phyloP scores from a whole-genome alignment of 345 rosid species.

The Boechera stricta region DNA sequence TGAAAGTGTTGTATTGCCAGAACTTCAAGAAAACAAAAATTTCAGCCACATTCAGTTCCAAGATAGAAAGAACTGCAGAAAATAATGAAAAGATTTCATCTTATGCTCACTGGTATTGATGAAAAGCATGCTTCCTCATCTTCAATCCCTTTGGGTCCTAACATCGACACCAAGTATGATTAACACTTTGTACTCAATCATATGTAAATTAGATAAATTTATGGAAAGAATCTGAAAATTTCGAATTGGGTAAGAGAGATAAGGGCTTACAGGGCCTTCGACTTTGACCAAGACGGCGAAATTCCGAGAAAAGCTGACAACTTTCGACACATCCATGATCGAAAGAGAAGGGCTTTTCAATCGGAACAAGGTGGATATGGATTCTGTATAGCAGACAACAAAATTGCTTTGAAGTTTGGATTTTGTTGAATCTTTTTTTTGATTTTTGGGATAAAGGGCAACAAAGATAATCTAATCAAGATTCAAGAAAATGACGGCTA shows the following conservation, averaged over 20 bases:
- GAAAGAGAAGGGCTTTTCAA: background rate
- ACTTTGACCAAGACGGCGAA: conserved; percentile 81
- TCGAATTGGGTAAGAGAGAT: conserved; percentile 1
- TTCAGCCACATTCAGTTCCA: background rate
- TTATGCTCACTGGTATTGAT: conserved; percentile 71
- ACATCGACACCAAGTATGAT: conserved; percentile 13
- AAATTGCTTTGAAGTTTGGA: conserved; percentile 16
- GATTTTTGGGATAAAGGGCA: background rate
- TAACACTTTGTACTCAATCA: background rate
- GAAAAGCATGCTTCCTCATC: conserved; percentile 95
- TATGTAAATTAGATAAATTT: background rate
- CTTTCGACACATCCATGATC: conserved; percentile 65
- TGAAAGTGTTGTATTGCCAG: conserved; percentile 82
- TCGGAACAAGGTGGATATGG: conserved; percentile 9
- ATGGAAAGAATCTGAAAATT: background rate
- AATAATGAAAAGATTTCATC: background rate
- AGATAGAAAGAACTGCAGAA: background rate
- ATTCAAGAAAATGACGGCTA: background rate
- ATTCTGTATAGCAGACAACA: conserved; percentile 7
- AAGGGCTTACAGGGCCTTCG: conserved; percentile 76
- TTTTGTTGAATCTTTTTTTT: conserved; percentile 3
- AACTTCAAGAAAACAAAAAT: conserved; percentile 50
- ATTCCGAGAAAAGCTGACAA: conserved; percentile 56
- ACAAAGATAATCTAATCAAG: background rate
- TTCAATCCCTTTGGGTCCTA: conserved; percentile 93